These are phyloP conservation scores for Chaetomium olivaceum DNA, from an alignment of 2,329 filamentous ascomycete genomes.

Conservation along the genomic window DNA sequence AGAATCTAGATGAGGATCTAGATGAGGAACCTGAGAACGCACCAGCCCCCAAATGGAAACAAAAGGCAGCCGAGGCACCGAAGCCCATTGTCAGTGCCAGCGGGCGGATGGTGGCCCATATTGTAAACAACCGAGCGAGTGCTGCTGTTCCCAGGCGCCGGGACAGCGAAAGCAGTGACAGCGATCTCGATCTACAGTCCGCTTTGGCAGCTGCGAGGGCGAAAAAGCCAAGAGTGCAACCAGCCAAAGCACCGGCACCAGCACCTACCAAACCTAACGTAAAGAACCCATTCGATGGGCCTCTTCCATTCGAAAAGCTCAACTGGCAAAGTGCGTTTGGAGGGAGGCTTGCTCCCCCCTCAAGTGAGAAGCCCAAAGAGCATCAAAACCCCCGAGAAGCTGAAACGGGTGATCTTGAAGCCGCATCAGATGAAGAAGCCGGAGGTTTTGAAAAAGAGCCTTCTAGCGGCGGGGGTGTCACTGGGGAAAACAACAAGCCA, in stretches of 20 bases:
- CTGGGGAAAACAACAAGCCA: constrained; percentile 45
- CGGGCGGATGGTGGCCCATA: constrained; percentile 67
- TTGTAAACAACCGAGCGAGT: constrained; percentile 72
- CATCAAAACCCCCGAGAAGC: constrained; percentile 25
- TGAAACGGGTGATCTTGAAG: constrained; percentile 34
- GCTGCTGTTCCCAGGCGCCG: constrained; percentile 55
- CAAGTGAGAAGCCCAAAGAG: constrained; percentile 38
- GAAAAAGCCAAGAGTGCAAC: constrained; percentile 49
- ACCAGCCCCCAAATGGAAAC: constrained; percentile 55
- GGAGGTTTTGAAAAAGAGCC: constrained; percentile 65
- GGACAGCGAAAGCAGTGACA: constrained; percentile 63
- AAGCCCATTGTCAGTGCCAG: constrained; percentile 54
- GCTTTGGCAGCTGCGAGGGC: constrained; percentile 72
- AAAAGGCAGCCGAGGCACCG: constrained; percentile 52
- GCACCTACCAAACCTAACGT: constrained; percentile 50
- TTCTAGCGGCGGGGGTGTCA: constrained; percentile 29
- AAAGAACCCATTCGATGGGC: constrained; percentile 70
- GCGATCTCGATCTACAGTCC: constrained; percentile 77
- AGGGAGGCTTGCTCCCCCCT: constrained; percentile 26
- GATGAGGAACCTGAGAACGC: constrained; percentile 54
- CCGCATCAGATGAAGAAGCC: constrained; percentile 51
- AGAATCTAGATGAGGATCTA: constrained; percentile 38
- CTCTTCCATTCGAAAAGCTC: constrained; percentile 87
- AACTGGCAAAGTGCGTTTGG: constrained; percentile 66
- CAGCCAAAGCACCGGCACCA: constrained; percentile 32